phyloP scores from a whole-genome alignment of 805 yeast genomes.

The Torulaspora maleeae region DNA sequence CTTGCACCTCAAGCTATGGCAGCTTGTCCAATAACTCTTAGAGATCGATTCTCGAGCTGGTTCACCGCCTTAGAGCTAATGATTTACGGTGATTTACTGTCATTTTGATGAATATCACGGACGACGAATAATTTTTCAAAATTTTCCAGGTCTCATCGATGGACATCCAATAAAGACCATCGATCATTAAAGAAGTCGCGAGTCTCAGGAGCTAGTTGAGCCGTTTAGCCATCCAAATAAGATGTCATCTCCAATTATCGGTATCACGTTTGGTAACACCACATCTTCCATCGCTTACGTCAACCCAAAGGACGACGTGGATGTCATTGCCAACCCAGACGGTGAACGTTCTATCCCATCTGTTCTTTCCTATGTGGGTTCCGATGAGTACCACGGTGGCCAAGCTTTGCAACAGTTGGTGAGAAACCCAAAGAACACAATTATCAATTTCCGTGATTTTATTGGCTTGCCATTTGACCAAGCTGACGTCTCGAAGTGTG shows the following conservation, averaged over 20 bases:
- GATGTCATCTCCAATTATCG: slow-evolving; percentile 59
- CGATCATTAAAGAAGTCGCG: background rate
- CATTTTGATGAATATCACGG: background rate
- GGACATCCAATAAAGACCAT: background rate
- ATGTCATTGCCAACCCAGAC: slow-evolving; percentile 97
- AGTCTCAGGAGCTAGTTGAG: background rate
- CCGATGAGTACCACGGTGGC: slow-evolving; percentile 94
- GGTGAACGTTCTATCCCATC: slow-evolving; percentile 98
- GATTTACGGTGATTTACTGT: background rate
- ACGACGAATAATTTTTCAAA: background rate
- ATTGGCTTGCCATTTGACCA: slow-evolving; percentile 71
- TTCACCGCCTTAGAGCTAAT: too few species aligned
- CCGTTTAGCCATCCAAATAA: background rate
- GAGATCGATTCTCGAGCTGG: too few species aligned
- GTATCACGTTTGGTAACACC: slow-evolving; percentile 95
- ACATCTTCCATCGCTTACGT: slow-evolving; percentile 91
- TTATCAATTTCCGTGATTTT: slow-evolving; percentile 88
- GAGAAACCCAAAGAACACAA: slow-evolving; percentile 83
- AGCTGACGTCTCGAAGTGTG: slow-evolving; percentile 63
- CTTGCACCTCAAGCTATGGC: too few species aligned
- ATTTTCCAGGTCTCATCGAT: background rate
- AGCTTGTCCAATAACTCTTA: too few species aligned
- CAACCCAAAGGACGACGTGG: slow-evolving; percentile 77
- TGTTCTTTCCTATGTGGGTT: slow-evolving; percentile 83
- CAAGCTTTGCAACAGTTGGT: slow-evolving; percentile 91